Conservation (phyloP, 441 rosid species). For the Theobroma grandiflorum region DNA sequence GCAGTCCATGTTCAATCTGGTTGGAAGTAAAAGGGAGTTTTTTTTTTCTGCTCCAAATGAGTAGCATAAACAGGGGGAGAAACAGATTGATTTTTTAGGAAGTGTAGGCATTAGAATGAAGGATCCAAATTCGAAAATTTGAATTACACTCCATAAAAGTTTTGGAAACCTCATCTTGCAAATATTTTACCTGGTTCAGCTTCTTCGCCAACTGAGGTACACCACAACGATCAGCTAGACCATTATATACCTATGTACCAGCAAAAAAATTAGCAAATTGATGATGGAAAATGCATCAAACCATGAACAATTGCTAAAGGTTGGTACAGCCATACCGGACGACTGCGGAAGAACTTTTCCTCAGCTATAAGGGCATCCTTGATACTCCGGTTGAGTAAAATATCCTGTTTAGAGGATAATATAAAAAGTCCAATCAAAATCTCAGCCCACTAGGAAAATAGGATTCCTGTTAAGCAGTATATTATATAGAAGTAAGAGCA, state of each 20-base stretch:
- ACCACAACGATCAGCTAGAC: slow-evolving; percentile 88
- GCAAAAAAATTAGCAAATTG: neutral
- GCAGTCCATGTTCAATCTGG: neutral
- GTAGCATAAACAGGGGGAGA: neutral
- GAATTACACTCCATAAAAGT: neutral
- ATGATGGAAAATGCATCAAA: slow-evolving; percentile 24
- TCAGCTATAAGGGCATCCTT: slow-evolving; percentile 93
- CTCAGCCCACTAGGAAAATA: slow-evolving; percentile 1
- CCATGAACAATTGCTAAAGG: slow-evolving; percentile 21
- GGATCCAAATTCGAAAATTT: neutral
- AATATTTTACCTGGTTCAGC: slow-evolving; percentile 76
- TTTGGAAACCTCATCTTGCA: slow-evolving; percentile 17
- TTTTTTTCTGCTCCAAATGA: neutral
- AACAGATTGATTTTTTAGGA: neutral
- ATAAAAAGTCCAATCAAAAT: slow-evolving; percentile 20
- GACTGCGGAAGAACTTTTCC: slow-evolving; percentile 93
- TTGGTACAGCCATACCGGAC: slow-evolving; percentile 69
- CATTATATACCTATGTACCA: slow-evolving; percentile 69
- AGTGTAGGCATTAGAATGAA: neutral
- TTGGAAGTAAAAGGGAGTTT: slow-evolving; percentile 4
- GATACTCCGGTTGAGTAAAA: slow-evolving; percentile 75
- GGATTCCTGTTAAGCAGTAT: slow-evolving; percentile 3
- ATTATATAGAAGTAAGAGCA: neutral
- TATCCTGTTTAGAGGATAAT: slow-evolving; percentile 59
- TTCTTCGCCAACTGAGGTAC: slow-evolving; percentile 92